Evolutionary conservation across 441 rosid species (phyloP).

Genomic region (Pelargonium myrrhifolium): DNA sequence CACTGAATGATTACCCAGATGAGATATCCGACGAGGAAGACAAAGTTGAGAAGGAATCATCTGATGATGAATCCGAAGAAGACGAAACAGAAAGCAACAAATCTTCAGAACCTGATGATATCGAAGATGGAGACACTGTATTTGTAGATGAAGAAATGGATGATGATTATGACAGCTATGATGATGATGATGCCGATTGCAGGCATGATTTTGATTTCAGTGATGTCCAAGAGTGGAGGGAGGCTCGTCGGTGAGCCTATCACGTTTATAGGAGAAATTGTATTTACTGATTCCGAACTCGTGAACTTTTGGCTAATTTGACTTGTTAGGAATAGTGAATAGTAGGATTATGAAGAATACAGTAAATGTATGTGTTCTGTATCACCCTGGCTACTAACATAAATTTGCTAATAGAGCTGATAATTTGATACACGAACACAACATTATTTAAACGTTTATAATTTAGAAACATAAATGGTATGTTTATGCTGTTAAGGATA

Average conservation of each 20-base stretch:
- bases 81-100: conserved; percentile 21
- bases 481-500: too few relatives aligned
- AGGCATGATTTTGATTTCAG: not conserved
- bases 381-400: too few relatives aligned
- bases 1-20: conserved; percentile 77
- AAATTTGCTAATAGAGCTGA: too few relatives aligned
- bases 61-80: conserved; percentile 21
- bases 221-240: not conserved
- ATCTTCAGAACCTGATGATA: conserved; percentile 21
- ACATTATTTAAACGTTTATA: too few relatives aligned
- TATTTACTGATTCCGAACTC: too few relatives aligned
- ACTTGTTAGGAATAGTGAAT: too few relatives aligned
- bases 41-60: conserved; percentile 26
- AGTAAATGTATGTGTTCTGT: too few relatives aligned
- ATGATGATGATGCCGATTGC: conserved; percentile 14
- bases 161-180: conserved; percentile 20
- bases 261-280: too few relatives aligned
- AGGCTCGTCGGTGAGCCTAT: not conserved
- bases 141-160: conserved; percentile 31
- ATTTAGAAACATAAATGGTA: too few relatives aligned
- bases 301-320: too few relatives aligned
- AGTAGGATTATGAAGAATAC: too few relatives aligned
- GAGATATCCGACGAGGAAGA: conserved; percentile 48
- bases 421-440: too few relatives aligned
- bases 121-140: conserved; percentile 13